Conservation (phyloP, 208 protist genomes). For the Cochliopodium minus region DNA sequence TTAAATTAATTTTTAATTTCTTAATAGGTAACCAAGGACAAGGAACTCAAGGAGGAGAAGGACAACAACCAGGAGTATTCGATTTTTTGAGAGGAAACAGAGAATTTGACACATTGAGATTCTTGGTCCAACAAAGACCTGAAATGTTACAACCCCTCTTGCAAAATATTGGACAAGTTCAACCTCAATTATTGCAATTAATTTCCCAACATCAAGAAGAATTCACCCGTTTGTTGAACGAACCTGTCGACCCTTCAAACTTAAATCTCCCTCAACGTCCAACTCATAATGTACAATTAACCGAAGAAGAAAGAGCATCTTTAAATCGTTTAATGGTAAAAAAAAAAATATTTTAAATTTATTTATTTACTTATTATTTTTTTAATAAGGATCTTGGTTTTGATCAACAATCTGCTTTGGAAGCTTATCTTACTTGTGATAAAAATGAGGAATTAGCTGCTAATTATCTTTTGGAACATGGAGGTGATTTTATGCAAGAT, state of each 20-base stretch:
- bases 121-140: constrained; percentile 1
- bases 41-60: too few relatives aligned
- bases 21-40: too few relatives aligned
- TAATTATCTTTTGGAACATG: constrained; percentile 34
- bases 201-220: not conserved
- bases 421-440: constrained; percentile 45
- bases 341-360: too few relatives aligned
- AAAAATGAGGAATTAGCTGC: constrained; percentile 37
- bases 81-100: not conserved
- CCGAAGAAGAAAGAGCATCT: too few relatives aligned
- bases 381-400: constrained; percentile 39
- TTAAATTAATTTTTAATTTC: too few relatives aligned
- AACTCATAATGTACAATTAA: too few relatives aligned
- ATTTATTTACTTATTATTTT: too few relatives aligned
- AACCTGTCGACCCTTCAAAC: too few relatives aligned
- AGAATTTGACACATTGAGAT: not conserved
- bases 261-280: too few relatives aligned
- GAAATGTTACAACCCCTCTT: not conserved
- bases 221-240: constrained; percentile 1
- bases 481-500: not conserved
- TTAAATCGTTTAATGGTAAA: too few relatives aligned
- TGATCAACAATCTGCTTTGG: constrained; percentile 13
- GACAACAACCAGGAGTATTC: not conserved
- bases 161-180: not conserved
- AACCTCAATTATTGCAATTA: not conserved